Base-by-base conservation (phyloP, 129 eudicot genomes). In the Cynara cardunculus region DNA sequence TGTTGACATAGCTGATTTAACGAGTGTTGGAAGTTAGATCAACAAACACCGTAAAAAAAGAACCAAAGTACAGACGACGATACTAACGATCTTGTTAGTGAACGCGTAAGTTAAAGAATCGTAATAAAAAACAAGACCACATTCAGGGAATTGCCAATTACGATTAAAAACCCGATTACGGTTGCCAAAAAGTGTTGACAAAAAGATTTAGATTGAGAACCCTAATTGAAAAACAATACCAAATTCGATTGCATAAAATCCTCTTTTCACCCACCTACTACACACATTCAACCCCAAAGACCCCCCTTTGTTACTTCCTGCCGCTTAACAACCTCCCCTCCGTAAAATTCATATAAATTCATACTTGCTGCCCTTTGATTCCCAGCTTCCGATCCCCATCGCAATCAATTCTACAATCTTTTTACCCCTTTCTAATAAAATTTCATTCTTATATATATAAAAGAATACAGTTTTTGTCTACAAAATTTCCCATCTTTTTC, bases 401-500 rank as follows among this genome's bases (percentile, higher is more conserved):
- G 70, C 76, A 69, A 79, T 53, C 76, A 78, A 26, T 78, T 26
- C 56, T 28, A 69, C 53, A 79, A 44, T 70, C 69, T 28, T 79
- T 46, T 79, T 30, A 28, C 30, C 76, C 46, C 4, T 16, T 39
- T 37, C 25, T 59, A 76, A 61, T 62, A 26, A 3, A 39, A 10
- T 18, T 1, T 27, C 32, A 9, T 44, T 39, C 56, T 70, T 32
- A 41, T 69, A 79, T 22, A 44, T 9, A 81, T 8, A 73, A 11
- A 73, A 5, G 76, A 35, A 49, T 12, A 32, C 80, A 73, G 72
- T n/a, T 39, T 66, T 83, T 71, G 73, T 37, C 67, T 76, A 72
- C 89, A 75, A 85, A 76, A 82, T 44, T 72, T 73, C 69, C 67
- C 83, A 84, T 71, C 76, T 85, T 22, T 75, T 19, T 85, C 78